Evolutionary conservation across 768 basidiomycete genomes (phyloP).

Genomic region (Amanita exitialis): DNA sequence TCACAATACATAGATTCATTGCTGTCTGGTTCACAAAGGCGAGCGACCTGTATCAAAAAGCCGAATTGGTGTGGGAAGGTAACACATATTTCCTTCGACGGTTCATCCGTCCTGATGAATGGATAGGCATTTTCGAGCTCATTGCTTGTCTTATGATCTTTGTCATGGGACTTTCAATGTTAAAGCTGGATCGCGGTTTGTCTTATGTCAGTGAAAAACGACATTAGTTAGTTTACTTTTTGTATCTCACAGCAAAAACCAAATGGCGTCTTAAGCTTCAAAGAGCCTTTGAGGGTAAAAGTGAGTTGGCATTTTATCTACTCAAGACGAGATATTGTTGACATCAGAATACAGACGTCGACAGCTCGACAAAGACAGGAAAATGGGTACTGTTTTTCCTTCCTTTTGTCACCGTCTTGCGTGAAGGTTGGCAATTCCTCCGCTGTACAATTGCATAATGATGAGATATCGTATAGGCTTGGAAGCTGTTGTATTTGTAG

Average conservation of each 20-base stretch:
- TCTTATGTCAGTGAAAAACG: not conserved
- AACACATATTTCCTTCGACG: constrained; percentile 14
- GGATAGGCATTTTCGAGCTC: constrained; percentile 57
- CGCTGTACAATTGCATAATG: not conserved
- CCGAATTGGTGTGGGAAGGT: constrained; percentile 95
- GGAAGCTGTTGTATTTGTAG: constrained; percentile 90
- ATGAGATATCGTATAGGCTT: constrained; percentile 33
- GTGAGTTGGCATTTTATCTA: constrained; percentile 22
- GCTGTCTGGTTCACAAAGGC: constrained; percentile 94
- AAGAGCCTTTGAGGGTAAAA: constrained; percentile 55
- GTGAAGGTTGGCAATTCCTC: constrained; percentile 52
- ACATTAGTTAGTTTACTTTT: not conserved
- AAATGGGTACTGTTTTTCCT: constrained; percentile 88
- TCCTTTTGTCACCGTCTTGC: constrained; percentile 84
- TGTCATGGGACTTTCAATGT: constrained; percentile 89
- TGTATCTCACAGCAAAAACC: constrained; percentile 47
- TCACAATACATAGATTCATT: constrained; percentile 45
- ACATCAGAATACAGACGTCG: constrained; percentile 25
- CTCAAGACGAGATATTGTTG: not conserved
- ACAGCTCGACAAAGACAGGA: constrained; percentile 40
- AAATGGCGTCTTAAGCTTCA: constrained; percentile 91
- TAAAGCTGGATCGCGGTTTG: constrained; percentile 78
- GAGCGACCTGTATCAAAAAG: constrained; percentile 69
- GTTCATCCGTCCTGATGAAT: not conserved
- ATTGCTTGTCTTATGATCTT: constrained; percentile 78